These are phyloP conservation scores for Geotrichum reessii DNA, from an alignment of 1,139 yeast genomes.

Conservation along the genomic window DNA sequence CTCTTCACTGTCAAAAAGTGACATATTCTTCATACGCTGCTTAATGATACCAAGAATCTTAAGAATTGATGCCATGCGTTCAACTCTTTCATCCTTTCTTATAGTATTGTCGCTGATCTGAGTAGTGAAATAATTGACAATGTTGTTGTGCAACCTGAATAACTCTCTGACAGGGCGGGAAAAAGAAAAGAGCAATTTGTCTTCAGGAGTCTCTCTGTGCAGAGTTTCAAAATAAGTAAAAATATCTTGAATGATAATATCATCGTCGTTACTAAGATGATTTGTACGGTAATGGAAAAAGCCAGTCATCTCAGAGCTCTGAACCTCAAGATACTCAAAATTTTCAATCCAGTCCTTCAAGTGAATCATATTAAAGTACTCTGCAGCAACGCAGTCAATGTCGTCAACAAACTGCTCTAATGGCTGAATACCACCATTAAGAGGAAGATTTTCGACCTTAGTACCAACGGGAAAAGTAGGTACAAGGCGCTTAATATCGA, in stretches of 20 bases:
- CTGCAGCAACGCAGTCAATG: conserved; percentile 58
- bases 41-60: conserved; percentile 62
- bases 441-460: conserved; percentile 26
- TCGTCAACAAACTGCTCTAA: conserved; percentile 56
- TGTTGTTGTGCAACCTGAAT: conserved; percentile 60
- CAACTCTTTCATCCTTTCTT: conserved; percentile 52
- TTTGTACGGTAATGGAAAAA: conserved; percentile 56
- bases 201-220: conserved; percentile 29
- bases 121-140: conserved; percentile 56
- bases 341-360: conserved; percentile 75
- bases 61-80: conserved; percentile 65
- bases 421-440: conserved; percentile 24
- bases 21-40: conserved; percentile 60
- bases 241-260: conserved; percentile 59
- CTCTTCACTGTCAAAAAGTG: conserved; percentile 42
- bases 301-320: conserved; percentile 50
- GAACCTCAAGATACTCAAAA: conserved; percentile 67
- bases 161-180: conserved; percentile 69
- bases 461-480: conserved; percentile 26
- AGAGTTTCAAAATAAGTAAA: conserved; percentile 64
- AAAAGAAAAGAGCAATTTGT: conserved; percentile 44
- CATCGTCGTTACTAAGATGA: conserved; percentile 46
- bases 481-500: conserved; percentile 35
- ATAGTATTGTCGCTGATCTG: conserved; percentile 58
- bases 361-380: conserved; percentile 55